Percentiles rank a stretch among this genome's conserved stretches.
phyloP scores from a whole-genome alignment of 208 protist genomes.

The Crithidia bombi region DNA sequence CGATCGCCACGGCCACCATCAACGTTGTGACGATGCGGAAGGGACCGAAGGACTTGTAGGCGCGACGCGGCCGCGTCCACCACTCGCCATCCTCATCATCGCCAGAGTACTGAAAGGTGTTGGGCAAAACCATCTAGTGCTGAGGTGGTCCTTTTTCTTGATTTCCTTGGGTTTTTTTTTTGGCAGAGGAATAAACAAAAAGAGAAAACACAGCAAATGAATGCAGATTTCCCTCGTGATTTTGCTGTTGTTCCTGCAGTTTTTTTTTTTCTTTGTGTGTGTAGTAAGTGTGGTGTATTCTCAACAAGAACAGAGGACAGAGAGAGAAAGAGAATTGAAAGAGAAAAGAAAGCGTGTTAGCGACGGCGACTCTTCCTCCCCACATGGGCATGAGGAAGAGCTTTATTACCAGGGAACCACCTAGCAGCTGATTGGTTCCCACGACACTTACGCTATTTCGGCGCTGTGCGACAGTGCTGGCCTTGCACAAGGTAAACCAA shows the following conservation, averaged over 20 bases:
- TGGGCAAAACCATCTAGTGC: not conserved
- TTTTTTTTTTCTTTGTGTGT: no score
- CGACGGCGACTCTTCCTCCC: no score
- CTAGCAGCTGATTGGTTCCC: no score
- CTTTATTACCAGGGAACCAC: no score
- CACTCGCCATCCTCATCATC: constrained; percentile 27
- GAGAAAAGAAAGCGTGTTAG: not conserved
- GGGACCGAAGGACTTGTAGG: constrained; percentile 52
- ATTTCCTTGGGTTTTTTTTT: not conserved
- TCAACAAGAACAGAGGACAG: no score
- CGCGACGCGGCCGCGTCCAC: constrained; percentile 20
- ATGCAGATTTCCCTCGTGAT: no score
- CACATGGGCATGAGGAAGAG: no score
- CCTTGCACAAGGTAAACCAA: no score
- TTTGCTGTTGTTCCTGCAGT: no score
- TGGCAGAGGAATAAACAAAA: constrained; percentile 3
- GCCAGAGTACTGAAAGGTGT: constrained; percentile 9
- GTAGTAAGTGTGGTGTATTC: no score
- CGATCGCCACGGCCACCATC: constrained; percentile 44
- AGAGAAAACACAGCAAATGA: constrained; percentile 30
- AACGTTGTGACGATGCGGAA: constrained; percentile 51
- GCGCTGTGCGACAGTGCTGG: no score
- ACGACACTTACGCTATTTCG: no score
- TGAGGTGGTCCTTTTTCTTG: not conserved
- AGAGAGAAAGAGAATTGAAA: not conserved